Percentiles rank a stretch among this genome's conserved stretches.
Evolutionary conservation across 257 asterid genomes (phyloP).

Genomic region (Thymus mandschuricus): DNA sequence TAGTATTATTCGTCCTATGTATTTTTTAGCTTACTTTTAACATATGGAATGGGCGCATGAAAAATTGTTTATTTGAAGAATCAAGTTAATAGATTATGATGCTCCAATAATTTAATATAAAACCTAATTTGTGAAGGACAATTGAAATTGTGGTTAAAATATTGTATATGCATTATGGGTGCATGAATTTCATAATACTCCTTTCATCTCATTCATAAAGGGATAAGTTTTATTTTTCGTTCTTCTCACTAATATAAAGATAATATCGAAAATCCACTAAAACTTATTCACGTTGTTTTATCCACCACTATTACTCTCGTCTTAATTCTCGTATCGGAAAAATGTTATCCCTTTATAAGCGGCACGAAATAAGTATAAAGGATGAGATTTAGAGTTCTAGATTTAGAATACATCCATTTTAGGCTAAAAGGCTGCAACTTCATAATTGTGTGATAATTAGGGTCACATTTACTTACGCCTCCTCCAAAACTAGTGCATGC

Average conservation of each 20-base stretch:
- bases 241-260: no score
- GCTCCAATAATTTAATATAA: constrained; percentile 1
- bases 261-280: no score
- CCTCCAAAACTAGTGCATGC: constrained; percentile 18
- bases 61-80: constrained; percentile 9
- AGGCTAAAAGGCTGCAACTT: constrained; percentile 4
- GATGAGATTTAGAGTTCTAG: not conserved
- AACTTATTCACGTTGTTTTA: no score
- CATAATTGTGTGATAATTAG: constrained; percentile 32
- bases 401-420: not conserved
- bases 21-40: not conserved
- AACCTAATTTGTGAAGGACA: not conserved
- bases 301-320: no score
- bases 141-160: not conserved
- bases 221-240: no score
- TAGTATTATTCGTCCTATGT: constrained; percentile 38
- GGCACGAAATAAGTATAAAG: no score
- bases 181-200: not conserved
- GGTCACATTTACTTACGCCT: constrained; percentile 13
- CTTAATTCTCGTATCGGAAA: no score
- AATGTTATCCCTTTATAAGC: no score
- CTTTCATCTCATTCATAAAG: no score
- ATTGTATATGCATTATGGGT: constrained; percentile 19
- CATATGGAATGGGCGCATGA: not conserved
- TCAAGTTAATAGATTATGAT: constrained; percentile 15